Conservation (phyloP, 306 rosid genomes). For the Leucaena leucocephala region DNA sequence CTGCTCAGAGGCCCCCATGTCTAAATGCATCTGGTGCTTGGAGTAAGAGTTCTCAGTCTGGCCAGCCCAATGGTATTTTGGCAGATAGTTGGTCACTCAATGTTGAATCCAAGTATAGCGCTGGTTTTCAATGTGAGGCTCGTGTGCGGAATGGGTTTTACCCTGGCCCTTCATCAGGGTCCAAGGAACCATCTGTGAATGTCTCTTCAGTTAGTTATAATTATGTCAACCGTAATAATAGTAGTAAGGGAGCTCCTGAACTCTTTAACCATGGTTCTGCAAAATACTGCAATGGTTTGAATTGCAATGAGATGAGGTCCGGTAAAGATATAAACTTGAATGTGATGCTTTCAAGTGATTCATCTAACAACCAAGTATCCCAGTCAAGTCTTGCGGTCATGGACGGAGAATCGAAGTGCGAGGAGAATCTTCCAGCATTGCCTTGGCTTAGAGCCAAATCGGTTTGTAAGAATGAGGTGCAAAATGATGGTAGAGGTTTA, state of each 20-base stretch:
- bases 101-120: constrained; percentile 57
- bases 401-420: constrained; percentile 54
- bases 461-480: constrained; percentile 53
- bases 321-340: constrained; percentile 73
- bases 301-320: constrained; percentile 53
- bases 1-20: constrained; percentile 58
- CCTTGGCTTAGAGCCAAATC: constrained; percentile 76
- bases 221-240: constrained; percentile 50
- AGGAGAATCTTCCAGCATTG: constrained; percentile 51
- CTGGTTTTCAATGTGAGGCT: constrained; percentile 51
- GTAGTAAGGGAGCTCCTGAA: constrained; percentile 49
- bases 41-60: constrained; percentile 58
- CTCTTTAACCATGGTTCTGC: constrained; percentile 47
- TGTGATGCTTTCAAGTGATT: constrained; percentile 57
- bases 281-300: constrained; percentile 52
- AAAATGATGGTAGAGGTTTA: constrained; percentile 44
- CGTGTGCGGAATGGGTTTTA: constrained; percentile 64
- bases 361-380: constrained; percentile 47
- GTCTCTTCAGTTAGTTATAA: constrained; percentile 64
- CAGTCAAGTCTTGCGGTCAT: constrained; percentile 42
- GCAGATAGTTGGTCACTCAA: constrained; percentile 66
- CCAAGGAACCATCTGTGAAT: constrained; percentile 58
- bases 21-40: constrained; percentile 51
- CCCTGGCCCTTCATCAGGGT: constrained; percentile 61
- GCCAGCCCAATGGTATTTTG: constrained; percentile 57